Evolutionary conservation across 371 early-diverging fungal genomes (phyloP), one percentile per base, ranked within the genome.

Genomic region (Haplosporangium sp.): DNA sequence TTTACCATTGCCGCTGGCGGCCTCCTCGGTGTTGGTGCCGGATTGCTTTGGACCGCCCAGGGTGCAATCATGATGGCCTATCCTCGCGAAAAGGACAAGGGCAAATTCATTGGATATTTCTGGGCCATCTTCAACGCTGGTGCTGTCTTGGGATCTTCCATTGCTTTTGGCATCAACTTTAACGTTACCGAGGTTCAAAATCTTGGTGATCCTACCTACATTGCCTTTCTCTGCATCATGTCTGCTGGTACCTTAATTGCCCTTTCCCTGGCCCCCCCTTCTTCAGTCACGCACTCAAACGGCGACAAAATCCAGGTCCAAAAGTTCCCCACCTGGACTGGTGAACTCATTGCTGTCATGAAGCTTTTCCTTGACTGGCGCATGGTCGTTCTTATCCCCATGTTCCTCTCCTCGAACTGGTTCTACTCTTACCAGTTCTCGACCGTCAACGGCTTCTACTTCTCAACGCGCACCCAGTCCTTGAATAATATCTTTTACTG

Each of bases 11-110:
- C 85, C 29, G 84, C 90, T 13, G 93, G 93, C 59, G 91, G 85
- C 18, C 83, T 90, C 54, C 81, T 92, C 14, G 93, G 93, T 67
- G 67, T 85, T 45, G 85, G 89, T 77, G 90, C 90, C 8, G 87
- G 84, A 61, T 55, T 76, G 67, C 80, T 91, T 48, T 91, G 92
- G 92, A 87, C 91, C 1, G 92, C 93, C 9, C 93, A 93, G 77
- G 94, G 93, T 40, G 88, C 92, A 82, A 91, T 94, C 68, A 91
- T 93, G 89, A 86, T 92, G 81, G 89, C 93, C 46, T 94, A 95
- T 73, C 94, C 95, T 5, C 83, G 83, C 38, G 93, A 94, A 68
- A 79, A 86, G 41, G 89, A 90, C 45, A 93, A 93, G 82, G 94
- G 93, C 43, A 87, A 86, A 62, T 94, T 82, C 73, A 91, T 94